Conservation (phyloP, 306 rosid genomes). For the Echinosophora koreensis region DNA sequence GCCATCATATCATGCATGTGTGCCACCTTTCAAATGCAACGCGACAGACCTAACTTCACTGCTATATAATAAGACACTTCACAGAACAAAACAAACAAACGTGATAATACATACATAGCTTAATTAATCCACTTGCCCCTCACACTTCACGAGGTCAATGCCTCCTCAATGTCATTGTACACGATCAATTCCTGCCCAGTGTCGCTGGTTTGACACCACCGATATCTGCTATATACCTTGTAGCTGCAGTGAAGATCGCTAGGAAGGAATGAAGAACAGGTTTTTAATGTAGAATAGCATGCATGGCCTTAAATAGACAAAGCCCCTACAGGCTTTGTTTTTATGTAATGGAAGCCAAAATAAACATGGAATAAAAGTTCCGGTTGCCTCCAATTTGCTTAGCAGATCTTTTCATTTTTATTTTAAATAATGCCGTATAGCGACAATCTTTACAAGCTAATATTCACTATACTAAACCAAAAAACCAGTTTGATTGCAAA, state of each 20-base stretch:
- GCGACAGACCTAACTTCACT: neutral
- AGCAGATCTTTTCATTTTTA: too few species aligned
- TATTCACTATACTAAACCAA: too few species aligned
- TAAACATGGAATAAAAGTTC: conserved; percentile 1
- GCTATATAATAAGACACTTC: neutral
- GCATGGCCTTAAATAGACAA: neutral
- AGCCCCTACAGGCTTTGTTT: conserved; percentile 15
- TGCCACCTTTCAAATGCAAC: conserved; percentile 14
- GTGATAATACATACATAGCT: too few species aligned
- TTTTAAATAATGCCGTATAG: too few species aligned
- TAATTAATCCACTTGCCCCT: too few species aligned
- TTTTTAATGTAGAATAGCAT: neutral
- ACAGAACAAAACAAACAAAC: too few species aligned
- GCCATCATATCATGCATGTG: neutral
- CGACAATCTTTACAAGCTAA: too few species aligned
- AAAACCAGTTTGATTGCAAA: too few species aligned
- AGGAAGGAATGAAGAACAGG: neutral
- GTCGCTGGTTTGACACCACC: neutral
- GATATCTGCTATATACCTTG: conserved; percentile 1
- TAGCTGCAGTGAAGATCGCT: neutral
- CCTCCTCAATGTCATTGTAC: conserved; percentile 34
- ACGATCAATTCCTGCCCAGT: neutral
- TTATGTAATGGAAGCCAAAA: neutral
- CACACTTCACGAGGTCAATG: neutral
- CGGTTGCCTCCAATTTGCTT: neutral